These are phyloP conservation scores for Aristolochia fimbriata DNA, from an alignment of 164 flowering plant species.

Conservation along the genomic window DNA sequence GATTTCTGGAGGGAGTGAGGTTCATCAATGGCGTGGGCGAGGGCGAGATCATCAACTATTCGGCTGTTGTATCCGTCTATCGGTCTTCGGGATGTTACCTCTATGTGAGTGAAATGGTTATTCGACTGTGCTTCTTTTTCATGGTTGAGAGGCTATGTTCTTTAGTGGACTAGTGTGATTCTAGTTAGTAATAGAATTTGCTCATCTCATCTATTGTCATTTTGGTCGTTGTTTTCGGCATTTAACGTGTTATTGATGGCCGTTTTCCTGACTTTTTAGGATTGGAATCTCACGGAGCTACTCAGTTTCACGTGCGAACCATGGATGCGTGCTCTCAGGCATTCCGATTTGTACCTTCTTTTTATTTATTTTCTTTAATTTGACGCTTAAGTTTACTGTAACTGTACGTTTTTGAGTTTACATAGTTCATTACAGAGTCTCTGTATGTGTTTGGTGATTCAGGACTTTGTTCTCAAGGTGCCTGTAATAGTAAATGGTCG, in stretches of 20 bases:
- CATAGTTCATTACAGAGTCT: neutral
- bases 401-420: neutral
- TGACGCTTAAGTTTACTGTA: too few species aligned
- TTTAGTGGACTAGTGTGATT: neutral
- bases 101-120: constrained; percentile 20
- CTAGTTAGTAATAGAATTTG: constrained; percentile 5
- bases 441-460: constrained; percentile 4
- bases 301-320: constrained; percentile 6
- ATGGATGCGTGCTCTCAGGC: neutral
- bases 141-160: neutral
- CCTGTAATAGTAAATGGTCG: constrained; percentile 17
- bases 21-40: neutral
- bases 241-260: too few species aligned
- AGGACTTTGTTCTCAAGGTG: constrained; percentile 12
- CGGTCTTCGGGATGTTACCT: constrained; percentile 15
- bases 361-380: constrained; percentile 11
- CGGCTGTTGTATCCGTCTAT: constrained; percentile 20
- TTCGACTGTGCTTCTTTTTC: neutral
- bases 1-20: too few species aligned
- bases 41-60: constrained; percentile 17
- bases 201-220: neutral
- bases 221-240: neutral
- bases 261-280: neutral
- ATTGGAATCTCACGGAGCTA: constrained; percentile 14
- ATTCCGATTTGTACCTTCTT: constrained; percentile 1